Evolutionary conservation across 225 moss, liverwort and hornwort species (phyloP).

Genomic region (Pleurozium schreberi): DNA sequence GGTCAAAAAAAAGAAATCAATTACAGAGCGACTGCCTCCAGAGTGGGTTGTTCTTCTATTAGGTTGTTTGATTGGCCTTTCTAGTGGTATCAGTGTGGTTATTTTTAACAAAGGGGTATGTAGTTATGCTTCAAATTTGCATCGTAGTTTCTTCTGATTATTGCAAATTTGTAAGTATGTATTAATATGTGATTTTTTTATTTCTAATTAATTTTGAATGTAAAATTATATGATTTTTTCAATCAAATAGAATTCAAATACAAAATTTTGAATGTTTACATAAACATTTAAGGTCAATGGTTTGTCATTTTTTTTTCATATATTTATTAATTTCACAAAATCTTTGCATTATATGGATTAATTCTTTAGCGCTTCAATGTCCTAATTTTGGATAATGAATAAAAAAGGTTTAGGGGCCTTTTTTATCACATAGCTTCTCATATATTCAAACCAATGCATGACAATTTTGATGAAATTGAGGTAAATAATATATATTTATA

Average conservation of each 20-base stretch:
- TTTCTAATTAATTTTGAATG: neutral
- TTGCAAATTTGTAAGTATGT: neutral
- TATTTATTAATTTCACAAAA: neutral
- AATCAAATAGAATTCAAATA: neutral
- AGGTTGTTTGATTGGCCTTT: slow-evolving; percentile 77
- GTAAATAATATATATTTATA: too few species aligned
- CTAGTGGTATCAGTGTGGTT: slow-evolving; percentile 87
- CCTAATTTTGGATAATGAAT: accelerated
- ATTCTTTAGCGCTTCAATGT: accelerated
- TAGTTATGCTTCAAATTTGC: neutral
- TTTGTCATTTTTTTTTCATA: neutral
- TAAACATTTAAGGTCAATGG: neutral
- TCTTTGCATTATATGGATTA: neutral
- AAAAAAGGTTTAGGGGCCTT: neutral
- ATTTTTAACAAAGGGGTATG: slow-evolving; percentile 85
- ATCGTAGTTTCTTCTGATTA: neutral
- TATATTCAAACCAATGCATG: neutral
- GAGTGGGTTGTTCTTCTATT: slow-evolving; percentile 92
- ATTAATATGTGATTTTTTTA: neutral
- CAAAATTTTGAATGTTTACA: neutral
- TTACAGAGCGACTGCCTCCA: slow-evolving; percentile 70
- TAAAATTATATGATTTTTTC: neutral
- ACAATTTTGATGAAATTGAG: neutral
- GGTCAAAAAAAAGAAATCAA: slow-evolving; percentile 23
- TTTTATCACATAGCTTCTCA: neutral